These are phyloP conservation scores for Combretum micranthum DNA, from an alignment of 345 rosid genomes.

Conservation along the genomic window DNA sequence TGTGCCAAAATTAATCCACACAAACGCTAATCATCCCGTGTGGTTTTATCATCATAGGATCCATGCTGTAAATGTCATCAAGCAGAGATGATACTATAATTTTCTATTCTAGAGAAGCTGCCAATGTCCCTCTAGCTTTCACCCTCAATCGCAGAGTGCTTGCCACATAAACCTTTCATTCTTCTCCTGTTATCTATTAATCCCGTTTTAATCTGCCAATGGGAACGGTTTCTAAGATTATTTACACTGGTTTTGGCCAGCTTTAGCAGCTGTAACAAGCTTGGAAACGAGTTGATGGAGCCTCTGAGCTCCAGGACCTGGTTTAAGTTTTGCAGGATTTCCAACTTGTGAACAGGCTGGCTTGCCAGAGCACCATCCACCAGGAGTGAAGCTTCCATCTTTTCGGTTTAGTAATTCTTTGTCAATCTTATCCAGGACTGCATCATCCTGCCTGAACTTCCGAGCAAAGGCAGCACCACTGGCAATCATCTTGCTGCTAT, in stretches of 20 bases:
- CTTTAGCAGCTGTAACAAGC: conserved; percentile 39
- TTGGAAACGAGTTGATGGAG: conserved; percentile 48
- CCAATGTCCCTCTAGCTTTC: too few relatives aligned
- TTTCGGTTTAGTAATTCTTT: conserved; percentile 55
- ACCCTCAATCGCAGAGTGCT: too few relatives aligned
- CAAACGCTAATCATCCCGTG: too few relatives aligned
- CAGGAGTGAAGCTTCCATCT: conserved; percentile 69
- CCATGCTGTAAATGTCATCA: too few relatives aligned
- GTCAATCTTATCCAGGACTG: conserved; percentile 68
- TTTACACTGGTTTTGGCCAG: conserved; percentile 60
- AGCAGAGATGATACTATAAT: too few relatives aligned
- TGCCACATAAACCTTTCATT: not conserved
- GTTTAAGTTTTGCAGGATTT: conserved; percentile 49
- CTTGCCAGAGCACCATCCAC: conserved; percentile 86
- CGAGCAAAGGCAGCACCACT: conserved; percentile 92
- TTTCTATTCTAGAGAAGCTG: too few relatives aligned
- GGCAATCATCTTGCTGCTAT: conserved; percentile 45
- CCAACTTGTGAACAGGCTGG: conserved; percentile 68
- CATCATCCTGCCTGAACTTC: conserved; percentile 54
- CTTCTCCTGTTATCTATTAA: not conserved
- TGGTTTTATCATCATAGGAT: too few relatives aligned
- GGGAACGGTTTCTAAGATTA: conserved; percentile 27
- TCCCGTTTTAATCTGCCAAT: not conserved
- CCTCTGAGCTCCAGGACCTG: conserved; percentile 71
- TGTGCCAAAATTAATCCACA: not conserved